Conservation (phyloP, 192 early-diverging fungal species). For the Coemansia sp. region DNA sequence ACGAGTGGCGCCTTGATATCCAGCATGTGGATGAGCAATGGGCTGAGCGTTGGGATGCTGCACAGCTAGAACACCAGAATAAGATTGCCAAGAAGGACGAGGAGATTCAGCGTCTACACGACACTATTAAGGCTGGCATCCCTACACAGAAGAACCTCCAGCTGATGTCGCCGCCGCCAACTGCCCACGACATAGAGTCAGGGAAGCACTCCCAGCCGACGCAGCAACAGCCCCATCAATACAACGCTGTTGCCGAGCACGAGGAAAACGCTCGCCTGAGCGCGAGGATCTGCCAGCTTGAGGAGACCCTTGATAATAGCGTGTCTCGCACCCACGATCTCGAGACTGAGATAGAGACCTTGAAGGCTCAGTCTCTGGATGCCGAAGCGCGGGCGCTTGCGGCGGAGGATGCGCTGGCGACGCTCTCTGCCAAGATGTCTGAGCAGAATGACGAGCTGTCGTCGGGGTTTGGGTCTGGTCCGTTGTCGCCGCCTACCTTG, state of each 20-base stretch:
- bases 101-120: slow-evolving; percentile 5
- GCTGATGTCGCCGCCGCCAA: slow-evolving; percentile 42
- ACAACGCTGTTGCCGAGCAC: neutral
- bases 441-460: slow-evolving; percentile 5
- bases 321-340: slow-evolving; percentile 2
- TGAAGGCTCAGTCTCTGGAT: slow-evolving; percentile 22
- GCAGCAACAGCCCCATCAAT: neutral
- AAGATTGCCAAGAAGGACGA: slow-evolving; percentile 10
- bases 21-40: slow-evolving; percentile 44
- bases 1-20: slow-evolving; percentile 40
- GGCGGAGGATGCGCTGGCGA: slow-evolving; percentile 37
- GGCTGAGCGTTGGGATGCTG: slow-evolving; percentile 49
- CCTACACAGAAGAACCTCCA: neutral
- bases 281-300: slow-evolving; percentile 15
- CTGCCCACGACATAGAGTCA: slow-evolving; percentile 22
- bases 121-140: neutral
- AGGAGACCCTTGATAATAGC: slow-evolving; percentile 11
- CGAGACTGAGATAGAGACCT: slow-evolving; percentile 13
- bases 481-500: slow-evolving; percentile 9
- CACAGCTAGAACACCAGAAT: slow-evolving; percentile 19
- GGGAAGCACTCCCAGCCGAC: neutral
- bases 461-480: neutral
- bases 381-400: slow-evolving; percentile 40
- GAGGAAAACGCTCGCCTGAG: slow-evolving; percentile 9
- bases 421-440: slow-evolving; percentile 9